A percentile compares a stretch with the other conserved stretches of the same genome.
Evolutionary conservation across 345 rosid genomes (phyloP).

Genomic region (Eucalyptus sideroxylon): DNA sequence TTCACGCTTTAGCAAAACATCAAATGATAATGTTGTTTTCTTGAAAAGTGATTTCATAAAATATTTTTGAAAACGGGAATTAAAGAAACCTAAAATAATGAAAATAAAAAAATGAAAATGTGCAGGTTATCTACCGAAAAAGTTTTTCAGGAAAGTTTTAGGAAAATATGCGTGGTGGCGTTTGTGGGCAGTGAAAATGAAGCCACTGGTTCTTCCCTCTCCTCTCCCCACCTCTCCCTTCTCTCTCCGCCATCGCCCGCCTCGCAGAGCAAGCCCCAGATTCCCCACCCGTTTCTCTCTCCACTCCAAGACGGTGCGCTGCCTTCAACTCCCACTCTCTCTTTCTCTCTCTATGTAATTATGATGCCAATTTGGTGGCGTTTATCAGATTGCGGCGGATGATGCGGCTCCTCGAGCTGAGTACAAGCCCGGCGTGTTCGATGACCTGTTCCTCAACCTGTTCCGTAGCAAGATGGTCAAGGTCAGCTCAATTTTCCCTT

Average conservation of each 20-base stretch:
- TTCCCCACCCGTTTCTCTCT: conserved; percentile 13
- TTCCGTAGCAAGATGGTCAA: conserved; percentile 64
- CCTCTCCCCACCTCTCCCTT: conserved; percentile 1
- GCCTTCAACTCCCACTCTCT: neutral
- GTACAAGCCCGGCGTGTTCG: conserved; percentile 40
- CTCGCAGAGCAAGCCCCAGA: neutral
- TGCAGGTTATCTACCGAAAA: neutral
- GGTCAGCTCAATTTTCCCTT: conserved; percentile 15
- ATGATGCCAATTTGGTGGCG: neutral
- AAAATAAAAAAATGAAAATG: neutral
- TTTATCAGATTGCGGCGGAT: conserved; percentile 14
- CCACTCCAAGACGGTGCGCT: conserved; percentile 11
- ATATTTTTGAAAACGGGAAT: no score
- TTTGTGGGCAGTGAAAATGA: conserved; percentile 3
- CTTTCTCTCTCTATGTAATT: neutral
- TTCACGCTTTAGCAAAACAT: neutral
- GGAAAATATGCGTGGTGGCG: neutral
- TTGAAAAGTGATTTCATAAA: neutral
- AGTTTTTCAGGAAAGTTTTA: neutral
- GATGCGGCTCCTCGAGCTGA: conserved; percentile 9
- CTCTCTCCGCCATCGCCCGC: neutral
- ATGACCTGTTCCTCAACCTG: conserved; percentile 43
- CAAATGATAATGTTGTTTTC: no score
- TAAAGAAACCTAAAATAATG: no score
- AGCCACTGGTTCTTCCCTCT: conserved; percentile 7